Conservation (phyloP, 768 basidiomycete genomes). For the Suillus decipiens region DNA sequence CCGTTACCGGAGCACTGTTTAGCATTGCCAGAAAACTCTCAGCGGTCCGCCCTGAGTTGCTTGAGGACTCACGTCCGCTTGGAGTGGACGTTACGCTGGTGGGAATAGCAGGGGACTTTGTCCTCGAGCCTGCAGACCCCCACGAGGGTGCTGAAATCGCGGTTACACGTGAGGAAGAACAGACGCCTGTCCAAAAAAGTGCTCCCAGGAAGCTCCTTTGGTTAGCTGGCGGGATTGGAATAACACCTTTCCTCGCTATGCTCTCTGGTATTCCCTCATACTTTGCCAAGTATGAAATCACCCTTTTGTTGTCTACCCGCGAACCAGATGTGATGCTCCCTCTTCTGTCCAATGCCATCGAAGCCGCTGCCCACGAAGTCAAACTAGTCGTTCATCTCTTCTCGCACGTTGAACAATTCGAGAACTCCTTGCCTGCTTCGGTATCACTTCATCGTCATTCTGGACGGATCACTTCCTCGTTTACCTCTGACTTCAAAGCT, state of each 20-base stretch:
- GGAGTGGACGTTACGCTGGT: conserved; percentile 45
- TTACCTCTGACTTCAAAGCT: conserved; percentile 16
- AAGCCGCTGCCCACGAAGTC: neutral
- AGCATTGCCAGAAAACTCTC: conserved; percentile 44
- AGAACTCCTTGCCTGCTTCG: conserved; percentile 5
- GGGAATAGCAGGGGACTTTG: conserved; percentile 57
- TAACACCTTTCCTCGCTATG: conserved; percentile 69
- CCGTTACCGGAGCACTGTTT: conserved; percentile 57
- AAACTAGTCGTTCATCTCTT: conserved; percentile 45
- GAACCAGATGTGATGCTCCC: conserved; percentile 54
- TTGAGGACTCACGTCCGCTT: conserved; percentile 42
- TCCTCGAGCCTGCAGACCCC: conserved; percentile 24
- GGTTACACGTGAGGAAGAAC: neutral
- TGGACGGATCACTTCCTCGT: conserved; percentile 16
- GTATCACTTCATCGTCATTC: neutral
- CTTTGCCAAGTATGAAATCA: conserved; percentile 36
- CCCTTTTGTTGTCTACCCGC: conserved; percentile 50
- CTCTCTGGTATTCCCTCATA: conserved; percentile 22
- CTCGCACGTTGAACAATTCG: conserved; percentile 15
- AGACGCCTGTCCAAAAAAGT: neutral
- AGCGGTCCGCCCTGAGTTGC: conserved; percentile 40
- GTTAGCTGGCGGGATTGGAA: conserved; percentile 65
- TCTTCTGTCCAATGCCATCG: conserved; percentile 26
- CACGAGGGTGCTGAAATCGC: neutral
- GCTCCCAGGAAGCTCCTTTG: conserved; percentile 42